Base-by-base conservation (phyloP, 805 yeast species). In the Ogataea thermomethanolica region DNA sequence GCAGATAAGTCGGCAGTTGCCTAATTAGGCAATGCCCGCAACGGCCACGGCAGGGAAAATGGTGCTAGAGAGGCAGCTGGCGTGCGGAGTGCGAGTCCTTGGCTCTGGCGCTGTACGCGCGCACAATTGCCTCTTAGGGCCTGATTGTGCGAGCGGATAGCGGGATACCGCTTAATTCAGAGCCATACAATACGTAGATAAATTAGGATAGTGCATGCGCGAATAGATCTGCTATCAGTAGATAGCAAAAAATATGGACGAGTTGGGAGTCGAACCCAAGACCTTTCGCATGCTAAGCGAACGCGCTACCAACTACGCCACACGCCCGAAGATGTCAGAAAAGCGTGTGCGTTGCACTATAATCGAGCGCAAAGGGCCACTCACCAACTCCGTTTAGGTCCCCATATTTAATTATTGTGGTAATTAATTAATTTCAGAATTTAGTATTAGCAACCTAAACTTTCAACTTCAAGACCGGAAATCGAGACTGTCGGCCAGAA, bases 261-360 rank as follows among this genome's bases (percentile, higher is more conserved):
- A 76, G 81, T 74, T 77, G 76, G 82, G 82, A 77, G 71, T 77
- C 79, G 83, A 76, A 76, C 81, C 82, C 77, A 77, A 76, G 83
- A 78, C 84, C 83, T 78, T 76, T 76, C 80, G 76, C 83, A 77
- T 77, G 82, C 82, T 76, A 78, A 76, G 83, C 76, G 79, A 75
- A 75, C 81, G 81, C 82, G 82, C 82, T 77, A 76, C 82, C 81
- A 75, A 78, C 82, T 77, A 73, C 83, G 81, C 81, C 82, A 77
- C 81, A 78, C 79, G 82, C 84, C 83, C 83, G 22, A 25, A 14
- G 9, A 8, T 30, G 15, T 8, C 1, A 3, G 7, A 13, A 17
- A 15, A 3, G 3, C 11, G n/a, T 10, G 14, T 14, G 11, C 11
- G 14, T 15, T 22, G 14, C 3, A 33, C 13, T 33, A 13, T 33